phyloP scores from a whole-genome alignment of 495 filamentous ascomycete genomes.

The Neurospora sp. region DNA sequence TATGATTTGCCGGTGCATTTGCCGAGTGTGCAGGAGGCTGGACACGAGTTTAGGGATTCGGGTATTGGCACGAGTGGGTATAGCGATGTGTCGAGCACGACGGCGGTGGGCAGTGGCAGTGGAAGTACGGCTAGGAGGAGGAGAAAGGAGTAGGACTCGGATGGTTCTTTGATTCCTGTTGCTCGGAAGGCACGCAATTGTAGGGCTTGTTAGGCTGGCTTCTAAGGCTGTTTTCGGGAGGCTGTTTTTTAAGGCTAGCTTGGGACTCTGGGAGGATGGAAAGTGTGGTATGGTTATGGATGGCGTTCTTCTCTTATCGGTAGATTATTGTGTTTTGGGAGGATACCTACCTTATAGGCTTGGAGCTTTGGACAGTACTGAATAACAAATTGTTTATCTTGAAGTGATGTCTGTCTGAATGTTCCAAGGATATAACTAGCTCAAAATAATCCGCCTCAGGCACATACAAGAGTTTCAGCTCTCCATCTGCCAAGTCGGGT shows the following conservation, averaged over 20 bases:
- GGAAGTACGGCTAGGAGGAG: conserved; percentile 6
- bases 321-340: background rate
- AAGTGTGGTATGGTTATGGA: background rate
- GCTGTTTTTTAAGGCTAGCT: background rate
- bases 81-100: conserved; percentile 22
- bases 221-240: background rate
- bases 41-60: conserved; percentile 24
- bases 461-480: too few relatives aligned
- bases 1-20: conserved; percentile 1
- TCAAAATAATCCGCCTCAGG: too few relatives aligned
- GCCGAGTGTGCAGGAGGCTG: conserved; percentile 21
- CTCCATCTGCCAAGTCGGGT: too few relatives aligned
- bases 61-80: conserved; percentile 38
- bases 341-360: background rate
- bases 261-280: background rate
- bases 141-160: background rate
- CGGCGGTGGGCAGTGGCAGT: background rate
- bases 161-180: background rate
- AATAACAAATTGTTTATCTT: background rate
- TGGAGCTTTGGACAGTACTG: background rate
- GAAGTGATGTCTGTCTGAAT: too few relatives aligned
- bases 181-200: background rate
- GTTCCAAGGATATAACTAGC: too few relatives aligned
- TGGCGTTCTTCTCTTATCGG: background rate
- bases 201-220: background rate